A percentile compares a stretch with the other conserved stretches of the same genome.
These are phyloP conservation scores for Pichia gijzeniarum DNA, from an alignment of 805 yeast genomes.

Conservation along the genomic window DNA sequence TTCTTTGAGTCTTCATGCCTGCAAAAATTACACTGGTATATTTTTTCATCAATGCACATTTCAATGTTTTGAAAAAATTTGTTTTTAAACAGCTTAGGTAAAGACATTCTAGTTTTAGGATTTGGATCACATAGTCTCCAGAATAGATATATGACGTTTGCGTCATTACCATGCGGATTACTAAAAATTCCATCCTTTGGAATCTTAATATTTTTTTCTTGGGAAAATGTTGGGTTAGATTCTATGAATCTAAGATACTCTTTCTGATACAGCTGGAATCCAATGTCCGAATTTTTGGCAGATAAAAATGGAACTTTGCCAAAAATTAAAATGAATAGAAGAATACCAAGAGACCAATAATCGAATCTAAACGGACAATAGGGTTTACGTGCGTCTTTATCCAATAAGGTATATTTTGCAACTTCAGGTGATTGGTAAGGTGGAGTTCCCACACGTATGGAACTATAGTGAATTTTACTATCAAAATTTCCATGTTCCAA, in stretches of 20 bases:
- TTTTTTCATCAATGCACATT: conserved; percentile 49
- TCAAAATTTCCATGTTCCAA: conserved; percentile 43
- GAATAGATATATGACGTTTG: conserved; percentile 26
- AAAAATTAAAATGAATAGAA: conserved; percentile 54
- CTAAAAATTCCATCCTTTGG: conserved; percentile 33
- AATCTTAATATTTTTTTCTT: conserved; percentile 48
- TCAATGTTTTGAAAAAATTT: conserved; percentile 58
- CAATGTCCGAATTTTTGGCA: conserved; percentile 40
- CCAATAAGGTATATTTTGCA: conserved; percentile 37
- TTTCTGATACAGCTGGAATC: conserved; percentile 49
- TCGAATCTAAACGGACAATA: conserved; percentile 63
- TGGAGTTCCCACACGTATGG: conserved; percentile 66
- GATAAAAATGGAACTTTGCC: conserved; percentile 54
- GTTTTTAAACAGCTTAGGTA: conserved; percentile 50
- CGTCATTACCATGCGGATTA: conserved; percentile 17
- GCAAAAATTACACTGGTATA: conserved; percentile 23
- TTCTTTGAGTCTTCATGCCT: conserved; percentile 13
- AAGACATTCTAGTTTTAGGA: conserved; percentile 43
- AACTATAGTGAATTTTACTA: conserved; percentile 31
- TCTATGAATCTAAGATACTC: conserved; percentile 31
- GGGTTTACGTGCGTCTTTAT: conserved; percentile 20
- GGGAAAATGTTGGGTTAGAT: conserved; percentile 41
- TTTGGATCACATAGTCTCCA: conserved; percentile 72
- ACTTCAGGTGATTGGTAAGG: conserved; percentile 81
- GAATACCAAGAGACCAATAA: conserved; percentile 66